These are phyloP conservation scores for Venustampulla echinocandica DNA, from an alignment of 495 filamentous ascomycete species.

Conservation along the genomic window DNA sequence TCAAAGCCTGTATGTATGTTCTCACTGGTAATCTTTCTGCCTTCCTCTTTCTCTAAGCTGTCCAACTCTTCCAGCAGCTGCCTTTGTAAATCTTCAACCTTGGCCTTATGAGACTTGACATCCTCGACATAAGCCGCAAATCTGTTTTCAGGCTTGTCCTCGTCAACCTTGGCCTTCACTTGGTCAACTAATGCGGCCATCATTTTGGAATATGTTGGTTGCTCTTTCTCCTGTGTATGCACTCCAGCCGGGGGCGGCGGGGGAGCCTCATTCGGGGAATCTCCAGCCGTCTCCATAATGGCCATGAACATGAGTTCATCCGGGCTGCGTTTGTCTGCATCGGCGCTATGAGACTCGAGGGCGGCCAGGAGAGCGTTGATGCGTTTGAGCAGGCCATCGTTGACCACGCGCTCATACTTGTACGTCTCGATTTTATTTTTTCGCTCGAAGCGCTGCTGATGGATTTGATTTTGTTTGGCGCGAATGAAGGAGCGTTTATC, in stretches of 20 bases:
- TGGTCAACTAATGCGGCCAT: conserved; percentile 86
- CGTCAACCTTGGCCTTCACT: conserved; percentile 81
- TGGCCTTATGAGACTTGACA: conserved; percentile 61
- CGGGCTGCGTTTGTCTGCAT: conserved; percentile 52
- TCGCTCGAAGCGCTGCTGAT: conserved; percentile 74
- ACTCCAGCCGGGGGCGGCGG: conserved; percentile 66
- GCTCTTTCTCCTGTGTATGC: conserved; percentile 61
- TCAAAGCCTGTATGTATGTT: conserved; percentile 87
- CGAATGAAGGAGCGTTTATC: conserved; percentile 98
- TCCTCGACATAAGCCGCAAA: conserved; percentile 67
- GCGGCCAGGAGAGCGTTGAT: conserved; percentile 68
- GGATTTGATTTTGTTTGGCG: conserved; percentile 95
- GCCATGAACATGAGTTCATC: conserved; percentile 80
- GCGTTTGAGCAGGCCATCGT: conserved; percentile 76
- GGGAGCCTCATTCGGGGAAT: conserved; percentile 65
- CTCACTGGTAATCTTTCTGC: conserved; percentile 89
- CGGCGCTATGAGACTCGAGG: conserved; percentile 58
- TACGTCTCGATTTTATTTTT: conserved; percentile 81
- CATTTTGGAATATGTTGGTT: conserved; percentile 89
- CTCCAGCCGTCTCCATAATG: conserved; percentile 65
- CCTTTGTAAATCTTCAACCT: conserved; percentile 69
- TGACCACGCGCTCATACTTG: conserved; percentile 88
- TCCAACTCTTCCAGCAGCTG: conserved; percentile 64
- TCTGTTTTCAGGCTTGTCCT: conserved; percentile 51
- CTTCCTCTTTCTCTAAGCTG: conserved; percentile 79